A percentile compares a stretch with the other conserved stretches of the same genome.
phyloP scores from a whole-genome alignment of 441 rosid species.

The Hura crepitans region DNA sequence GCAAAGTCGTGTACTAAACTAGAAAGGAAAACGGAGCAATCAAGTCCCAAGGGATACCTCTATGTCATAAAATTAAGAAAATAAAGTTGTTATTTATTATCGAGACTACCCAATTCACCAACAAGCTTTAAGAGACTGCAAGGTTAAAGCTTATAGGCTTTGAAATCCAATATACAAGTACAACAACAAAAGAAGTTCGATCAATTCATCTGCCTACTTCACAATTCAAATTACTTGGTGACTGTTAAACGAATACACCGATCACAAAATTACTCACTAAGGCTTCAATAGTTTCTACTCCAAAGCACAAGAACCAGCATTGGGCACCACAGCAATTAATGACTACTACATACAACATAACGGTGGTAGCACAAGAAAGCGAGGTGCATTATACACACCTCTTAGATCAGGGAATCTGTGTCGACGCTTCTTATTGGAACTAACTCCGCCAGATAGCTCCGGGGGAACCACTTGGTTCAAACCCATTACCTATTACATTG shows the following conservation, averaged over 20 bases:
- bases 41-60: not conserved
- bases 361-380: not conserved
- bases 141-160: too few species aligned
- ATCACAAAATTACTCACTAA: conserved; percentile 49
- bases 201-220: not conserved
- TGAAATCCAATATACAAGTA: too few species aligned
- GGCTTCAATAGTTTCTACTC: conserved; percentile 86
- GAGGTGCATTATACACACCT: conserved; percentile 37
- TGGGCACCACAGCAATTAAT: not conserved
- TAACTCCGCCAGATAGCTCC: conserved; percentile 33
- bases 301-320: conserved; percentile 5
- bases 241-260: not conserved
- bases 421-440: conserved; percentile 42
- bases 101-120: not conserved
- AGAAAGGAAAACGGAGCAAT: not conserved
- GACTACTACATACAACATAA: too few species aligned
- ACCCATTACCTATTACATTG: conserved; percentile 37
- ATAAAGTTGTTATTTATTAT: too few species aligned
- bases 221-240: not conserved
- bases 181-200: too few species aligned
- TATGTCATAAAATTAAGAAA: too few species aligned
- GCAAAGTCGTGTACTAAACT: not conserved
- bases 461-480: conserved; percentile 44
- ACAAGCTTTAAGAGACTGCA: too few species aligned
- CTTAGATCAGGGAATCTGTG: conserved; percentile 52